Conservation (phyloP, 306 rosid genomes). For the Quercus aquifolioides region DNA sequence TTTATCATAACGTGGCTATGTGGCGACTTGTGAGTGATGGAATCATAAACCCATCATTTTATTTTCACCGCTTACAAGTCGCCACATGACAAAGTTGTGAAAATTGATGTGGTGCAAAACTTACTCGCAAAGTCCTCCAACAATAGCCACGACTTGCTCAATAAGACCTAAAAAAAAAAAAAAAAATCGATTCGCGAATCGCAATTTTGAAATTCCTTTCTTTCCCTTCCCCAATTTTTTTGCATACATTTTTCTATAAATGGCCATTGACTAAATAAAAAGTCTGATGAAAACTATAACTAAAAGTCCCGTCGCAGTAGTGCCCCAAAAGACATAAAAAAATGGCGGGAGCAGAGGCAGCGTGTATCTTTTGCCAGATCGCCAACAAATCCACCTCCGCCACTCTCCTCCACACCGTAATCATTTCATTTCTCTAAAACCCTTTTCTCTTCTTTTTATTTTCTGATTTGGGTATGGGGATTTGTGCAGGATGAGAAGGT, state of each 20-base stretch:
- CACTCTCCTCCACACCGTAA: conserved; percentile 45
- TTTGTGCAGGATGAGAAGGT: conserved; percentile 56
- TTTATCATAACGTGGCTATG: rapidly evolving
- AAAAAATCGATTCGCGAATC: rapidly evolving
- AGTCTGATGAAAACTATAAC: too few species aligned
- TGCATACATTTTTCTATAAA: too few species aligned
- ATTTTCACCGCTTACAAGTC: rapidly evolving
- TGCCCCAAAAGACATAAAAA: neutral
- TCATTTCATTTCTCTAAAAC: conserved; percentile 13
- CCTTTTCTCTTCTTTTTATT: neutral
- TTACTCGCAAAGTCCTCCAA: too few species aligned
- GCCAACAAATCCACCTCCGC: conserved; percentile 37
- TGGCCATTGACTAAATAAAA: too few species aligned
- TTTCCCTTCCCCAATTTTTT: too few species aligned
- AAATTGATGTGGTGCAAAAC: rapidly evolving
- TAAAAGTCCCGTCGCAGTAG: neutral
- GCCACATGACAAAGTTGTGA: too few species aligned
- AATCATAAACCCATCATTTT: rapidly evolving
- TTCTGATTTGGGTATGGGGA: conserved; percentile 18
- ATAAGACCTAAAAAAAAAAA: too few species aligned
- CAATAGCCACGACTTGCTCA: too few species aligned
- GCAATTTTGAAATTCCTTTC: too few species aligned
- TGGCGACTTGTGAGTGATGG: rapidly evolving
- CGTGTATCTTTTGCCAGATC: conserved; percentile 54
- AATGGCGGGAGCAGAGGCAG: conserved; percentile 44